Evolutionary conservation across 345 rosid genomes (phyloP), one percentile per base, ranked within the genome.

Genomic region (Rhizophora mangle): DNA sequence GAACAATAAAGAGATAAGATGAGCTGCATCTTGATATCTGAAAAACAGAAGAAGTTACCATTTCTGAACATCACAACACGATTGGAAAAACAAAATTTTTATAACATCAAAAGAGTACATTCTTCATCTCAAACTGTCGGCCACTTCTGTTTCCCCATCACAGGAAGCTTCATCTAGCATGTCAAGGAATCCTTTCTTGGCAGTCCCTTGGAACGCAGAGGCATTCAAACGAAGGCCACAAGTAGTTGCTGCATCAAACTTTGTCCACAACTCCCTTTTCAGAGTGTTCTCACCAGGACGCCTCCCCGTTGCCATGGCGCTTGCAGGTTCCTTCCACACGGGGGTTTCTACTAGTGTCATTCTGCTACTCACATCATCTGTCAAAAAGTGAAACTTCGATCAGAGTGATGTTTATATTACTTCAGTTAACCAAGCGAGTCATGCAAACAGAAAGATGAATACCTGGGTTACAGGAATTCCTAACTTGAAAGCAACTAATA

Each of bases 211-310:
- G 16, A 54, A 19, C 1, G 79, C 72, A 46, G 73, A 75, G 49
- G 77, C 70, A 51, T 81, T 73, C 34, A 78, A 67, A n/a, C n/a
- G 74, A 62, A 69, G 39, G 0, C 70, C 87, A 16, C 10, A 65
- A 37, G 77, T 62, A 18, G 97, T 79, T 37, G 94, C 96, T 49
- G 96, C 96, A 78, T 94, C 99, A 64, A 94, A 94, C 79, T 73
- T 94, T 6, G 96, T 89, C 99, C 99, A 92, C 46, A 94, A 59
- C 80, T 94, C 99, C 82, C 81, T 94, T 86, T 94, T 94, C 58
- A 94, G 75, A 20, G 99, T 95, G 68, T 74, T 92, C 85, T 95
- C 98, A 6, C 98, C 98, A 0, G 94, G 89, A 69, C 73, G 83
- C 72, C 87, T 86, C 72, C 87, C 85, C 54, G 74, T 82, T 68